Base-by-base conservation (phyloP, 805 yeast genomes). In the Metschnikowia bowlesiae region DNA sequence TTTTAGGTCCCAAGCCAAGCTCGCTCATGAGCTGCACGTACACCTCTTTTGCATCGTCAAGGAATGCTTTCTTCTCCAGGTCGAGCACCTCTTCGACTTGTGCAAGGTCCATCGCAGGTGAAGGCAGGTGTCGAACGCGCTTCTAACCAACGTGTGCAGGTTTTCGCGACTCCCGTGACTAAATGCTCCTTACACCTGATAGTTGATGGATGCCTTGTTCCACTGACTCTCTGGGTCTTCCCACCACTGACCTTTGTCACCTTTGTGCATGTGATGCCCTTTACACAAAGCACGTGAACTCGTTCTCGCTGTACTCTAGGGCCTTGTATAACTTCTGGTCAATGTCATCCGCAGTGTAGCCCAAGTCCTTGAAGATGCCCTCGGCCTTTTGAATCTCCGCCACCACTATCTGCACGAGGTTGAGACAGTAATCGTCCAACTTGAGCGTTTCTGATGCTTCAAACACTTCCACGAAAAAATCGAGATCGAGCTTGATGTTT, bases 401-500 rank as follows among this genome's bases (percentile, higher is more conserved):
- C 41, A 68, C 56, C 9, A 65, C 56, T n/a, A 69, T 55, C 35
- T 70, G 68, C 26, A 69, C 67, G 2, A 67, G 55, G 37, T 66
- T 67, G 53, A 66, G 62, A 29, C 67, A 63, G 36, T 61, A 61
- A 40, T 70, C 76, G 45, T 71, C 69, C 37, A 73, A 61, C 42
- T 61, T 62, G 46, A 71, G 64, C 2, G 65, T 48, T 18, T 63
- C 62, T 13, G 73, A 67, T 8, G 63, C 59, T 44, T 71, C 76
- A 48, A 73, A 73, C 0, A 73, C 65, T 51, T 69, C 73, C 52
- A 66, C 65, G 49, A 72, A 66, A 45, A 72, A 73, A 49, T 67
- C 67, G 26, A 67, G 62, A 51, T 72, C 76, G 28, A 73, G 60
- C 49, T 67, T 68, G 44, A 71, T 55, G 45, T 69, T 70, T 11